Evolutionary conservation across 2,329 filamentous ascomycete genomes (phyloP).

Genomic region (Nectriaceae sp.): DNA sequence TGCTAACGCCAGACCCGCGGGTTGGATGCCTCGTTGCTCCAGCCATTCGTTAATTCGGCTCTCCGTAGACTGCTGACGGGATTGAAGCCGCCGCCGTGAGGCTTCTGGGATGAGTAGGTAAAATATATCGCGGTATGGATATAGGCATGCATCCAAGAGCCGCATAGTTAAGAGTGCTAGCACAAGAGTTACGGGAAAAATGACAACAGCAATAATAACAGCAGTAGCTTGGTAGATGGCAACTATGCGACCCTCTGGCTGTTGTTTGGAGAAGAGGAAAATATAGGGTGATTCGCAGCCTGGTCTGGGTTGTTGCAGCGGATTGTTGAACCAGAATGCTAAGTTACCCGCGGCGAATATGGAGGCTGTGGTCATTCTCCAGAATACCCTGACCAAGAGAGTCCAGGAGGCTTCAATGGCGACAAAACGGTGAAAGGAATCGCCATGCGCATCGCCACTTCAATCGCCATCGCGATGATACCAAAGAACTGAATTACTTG

Average conservation of each 20-base stretch:
- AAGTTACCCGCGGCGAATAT: not conserved
- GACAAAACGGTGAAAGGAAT: not conserved
- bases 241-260: not conserved
- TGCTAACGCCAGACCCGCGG: too few species aligned
- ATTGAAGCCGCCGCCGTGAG: too few species aligned
- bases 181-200: not conserved
- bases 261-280: conserved; percentile 1
- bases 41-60: too few species aligned
- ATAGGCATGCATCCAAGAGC: not conserved
- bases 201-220: not conserved
- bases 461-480: not conserved
- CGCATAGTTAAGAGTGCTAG: not conserved
- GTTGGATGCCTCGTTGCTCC: too few species aligned
- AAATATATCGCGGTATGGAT: not conserved
- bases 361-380: not conserved
- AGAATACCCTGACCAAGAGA: conserved; percentile 1
- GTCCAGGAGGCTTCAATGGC: not conserved
- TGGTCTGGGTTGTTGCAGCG: not conserved
- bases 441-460: not conserved
- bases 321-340: not conserved
- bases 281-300: not conserved
- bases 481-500: not conserved
- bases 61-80: too few species aligned
- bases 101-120: not conserved
- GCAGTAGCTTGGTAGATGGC: not conserved